phyloP scores from a whole-genome alignment of 2,329 filamentous ascomycete species.

The Apiospora kogelbergensis region DNA sequence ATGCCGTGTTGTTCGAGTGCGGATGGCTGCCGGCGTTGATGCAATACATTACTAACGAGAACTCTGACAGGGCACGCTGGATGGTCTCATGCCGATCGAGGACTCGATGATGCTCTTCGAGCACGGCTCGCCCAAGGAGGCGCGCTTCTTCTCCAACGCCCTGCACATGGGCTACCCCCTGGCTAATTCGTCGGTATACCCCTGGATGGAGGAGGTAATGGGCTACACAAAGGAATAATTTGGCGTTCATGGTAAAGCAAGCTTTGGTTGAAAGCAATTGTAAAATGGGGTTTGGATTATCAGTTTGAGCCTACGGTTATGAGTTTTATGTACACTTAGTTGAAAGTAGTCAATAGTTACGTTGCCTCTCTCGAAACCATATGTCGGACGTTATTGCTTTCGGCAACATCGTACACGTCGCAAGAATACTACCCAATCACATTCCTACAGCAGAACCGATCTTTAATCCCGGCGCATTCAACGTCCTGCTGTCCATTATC shows the following conservation, averaged over 20 bases:
- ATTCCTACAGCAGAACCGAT: too few relatives aligned
- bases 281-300: neutral
- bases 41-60: neutral
- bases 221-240: constrained; percentile 11
- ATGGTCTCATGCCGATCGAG: constrained; percentile 68
- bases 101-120: constrained; percentile 65
- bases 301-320: neutral
- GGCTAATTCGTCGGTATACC: constrained; percentile 57
- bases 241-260: neutral
- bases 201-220: constrained; percentile 62
- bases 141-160: constrained; percentile 59
- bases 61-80: constrained; percentile 51
- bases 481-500: too few relatives aligned
- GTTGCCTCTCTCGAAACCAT: neutral
- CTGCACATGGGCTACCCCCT: constrained; percentile 69
- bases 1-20: too few relatives aligned
- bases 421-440: too few relatives aligned
- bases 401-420: too few relatives aligned
- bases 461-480: too few relatives aligned
- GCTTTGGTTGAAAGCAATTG: neutral
- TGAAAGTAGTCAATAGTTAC: neutral
- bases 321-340: neutral
- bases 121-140: constrained; percentile 65
- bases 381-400: too few relatives aligned
- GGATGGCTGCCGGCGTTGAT: too few relatives aligned